Percentiles rank a stretch among this genome's conserved stretches.
Conservation (phyloP, 345 rosid species). For the Bretschneidera sinensis region DNA sequence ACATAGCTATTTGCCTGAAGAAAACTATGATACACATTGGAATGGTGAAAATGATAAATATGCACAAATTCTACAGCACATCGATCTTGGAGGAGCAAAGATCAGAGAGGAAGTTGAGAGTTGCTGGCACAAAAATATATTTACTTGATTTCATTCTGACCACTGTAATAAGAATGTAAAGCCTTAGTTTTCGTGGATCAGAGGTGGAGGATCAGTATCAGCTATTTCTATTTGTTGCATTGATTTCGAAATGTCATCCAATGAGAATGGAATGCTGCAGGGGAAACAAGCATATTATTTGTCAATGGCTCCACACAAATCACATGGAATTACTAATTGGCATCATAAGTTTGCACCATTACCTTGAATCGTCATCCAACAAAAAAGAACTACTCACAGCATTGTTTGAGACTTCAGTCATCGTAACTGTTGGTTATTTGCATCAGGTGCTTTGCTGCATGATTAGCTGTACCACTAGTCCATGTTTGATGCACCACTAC, state of each 20-base stretch:
- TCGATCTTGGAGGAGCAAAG: neutral
- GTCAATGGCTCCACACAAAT: neutral
- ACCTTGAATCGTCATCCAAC: conserved; percentile 93
- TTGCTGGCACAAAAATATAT: neutral
- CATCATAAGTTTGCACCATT: conserved; percentile 1
- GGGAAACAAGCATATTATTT: conserved; percentile 2
- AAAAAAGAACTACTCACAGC: conserved; percentile 74
- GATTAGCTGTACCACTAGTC: too few relatives aligned
- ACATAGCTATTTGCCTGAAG: neutral
- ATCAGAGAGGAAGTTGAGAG: conserved; percentile 4
- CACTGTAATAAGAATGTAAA: conserved; percentile 81
- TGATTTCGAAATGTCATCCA: conserved; percentile 84
- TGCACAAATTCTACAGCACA: conserved; percentile 12
- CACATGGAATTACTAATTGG: neutral
- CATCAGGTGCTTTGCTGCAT: too few relatives aligned
- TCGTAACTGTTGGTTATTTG: too few relatives aligned
- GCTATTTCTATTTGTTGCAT: conserved; percentile 62
- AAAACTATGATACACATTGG: conserved; percentile 12
- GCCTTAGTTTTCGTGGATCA: conserved; percentile 74
- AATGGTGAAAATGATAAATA: conserved; percentile 1
- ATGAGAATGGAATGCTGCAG: conserved; percentile 86
- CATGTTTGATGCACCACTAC: too few relatives aligned
- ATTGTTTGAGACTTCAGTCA: conserved; percentile 64
- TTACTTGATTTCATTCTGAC: conserved; percentile 37
- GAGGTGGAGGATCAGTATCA: conserved; percentile 79